Conservation (phyloP, 345 rosid species). For the Sisymbrium irio region DNA sequence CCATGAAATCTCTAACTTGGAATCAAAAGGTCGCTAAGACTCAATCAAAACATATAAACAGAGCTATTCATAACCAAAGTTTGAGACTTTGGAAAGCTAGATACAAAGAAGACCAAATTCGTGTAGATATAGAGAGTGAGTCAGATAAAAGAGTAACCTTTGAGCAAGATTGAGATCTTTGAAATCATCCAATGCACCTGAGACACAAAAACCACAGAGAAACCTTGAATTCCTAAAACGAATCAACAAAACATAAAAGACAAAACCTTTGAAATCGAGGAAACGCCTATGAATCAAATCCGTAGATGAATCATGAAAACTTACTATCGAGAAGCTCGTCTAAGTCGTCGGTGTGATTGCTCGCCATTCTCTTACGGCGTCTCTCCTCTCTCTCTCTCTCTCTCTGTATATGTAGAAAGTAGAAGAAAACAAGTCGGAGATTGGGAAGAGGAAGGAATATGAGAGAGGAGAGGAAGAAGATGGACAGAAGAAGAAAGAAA, state of each 20-base stretch:
- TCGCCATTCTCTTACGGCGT: constrained; percentile 55
- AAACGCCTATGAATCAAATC: neutral
- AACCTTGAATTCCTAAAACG: neutral
- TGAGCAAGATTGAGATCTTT: constrained; percentile 74
- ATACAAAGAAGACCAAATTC: neutral
- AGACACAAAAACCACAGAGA: constrained; percentile 26
- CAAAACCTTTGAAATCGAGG: neutral
- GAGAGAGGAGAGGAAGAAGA: neutral
- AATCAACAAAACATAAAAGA: neutral
- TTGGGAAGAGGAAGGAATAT: constrained; percentile 10
- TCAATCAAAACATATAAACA: neutral
- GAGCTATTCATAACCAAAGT: neutral
- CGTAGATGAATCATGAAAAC: constrained; percentile 5
- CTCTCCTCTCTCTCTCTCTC: neutral
- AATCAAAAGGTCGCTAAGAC: neutral
- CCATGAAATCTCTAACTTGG: neutral
- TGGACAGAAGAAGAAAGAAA: constrained; percentile 29
- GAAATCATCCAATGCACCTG: constrained; percentile 98
- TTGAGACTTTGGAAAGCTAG: constrained; percentile 15
- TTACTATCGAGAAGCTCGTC: constrained; percentile 95
- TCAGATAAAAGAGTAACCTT: constrained; percentile 37
- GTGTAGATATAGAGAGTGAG: neutral
- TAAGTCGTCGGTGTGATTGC: constrained; percentile 65
- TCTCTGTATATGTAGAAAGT: neutral
- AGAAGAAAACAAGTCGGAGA: constrained; percentile 6